Percentiles rank a stretch among this genome's conserved stretches.
phyloP scores from a whole-genome alignment of 2,329 filamentous ascomycete species.

The Fusarium citri region DNA sequence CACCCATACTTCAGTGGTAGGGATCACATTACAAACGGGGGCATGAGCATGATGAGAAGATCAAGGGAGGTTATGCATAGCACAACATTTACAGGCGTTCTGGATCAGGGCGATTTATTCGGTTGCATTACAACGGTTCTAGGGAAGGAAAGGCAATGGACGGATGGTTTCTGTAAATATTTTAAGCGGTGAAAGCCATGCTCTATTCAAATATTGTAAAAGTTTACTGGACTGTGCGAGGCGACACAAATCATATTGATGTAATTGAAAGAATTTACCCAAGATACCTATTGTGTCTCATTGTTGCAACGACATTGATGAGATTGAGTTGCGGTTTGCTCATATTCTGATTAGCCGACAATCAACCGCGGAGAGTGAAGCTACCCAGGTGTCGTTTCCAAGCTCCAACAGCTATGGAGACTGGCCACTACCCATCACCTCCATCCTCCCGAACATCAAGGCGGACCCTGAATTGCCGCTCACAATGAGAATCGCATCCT shows the following conservation, averaged over 20 bases:
- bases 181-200: conserved; percentile 16
- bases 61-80: conserved; percentile 32
- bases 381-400: conserved; percentile 38
- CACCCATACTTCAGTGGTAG: not conserved
- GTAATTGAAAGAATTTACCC: not conserved
- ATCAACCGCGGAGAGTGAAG: conserved; percentile 34
- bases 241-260: not conserved
- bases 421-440: conserved; percentile 6
- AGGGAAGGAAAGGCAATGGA: conserved; percentile 20
- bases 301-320: not conserved
- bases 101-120: conserved; percentile 28
- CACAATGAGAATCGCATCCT: conserved; percentile 56
- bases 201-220: conserved; percentile 16
- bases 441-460: not conserved
- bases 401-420: conserved; percentile 17
- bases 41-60: conserved; percentile 19
- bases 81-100: conserved; percentile 44
- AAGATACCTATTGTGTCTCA: not conserved
- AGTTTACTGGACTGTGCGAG: not conserved
- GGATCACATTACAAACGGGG: conserved; percentile 18
- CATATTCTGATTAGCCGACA: conserved; percentile 33
- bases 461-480: not conserved
- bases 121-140: conserved; percentile 33
- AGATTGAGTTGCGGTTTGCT: not conserved
- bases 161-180: conserved; percentile 33